Evolutionary conservation across 768 basidiomycete species (phyloP), one percentile per base, ranked within the genome.

Genomic region (Lyophyllum decastes): DNA sequence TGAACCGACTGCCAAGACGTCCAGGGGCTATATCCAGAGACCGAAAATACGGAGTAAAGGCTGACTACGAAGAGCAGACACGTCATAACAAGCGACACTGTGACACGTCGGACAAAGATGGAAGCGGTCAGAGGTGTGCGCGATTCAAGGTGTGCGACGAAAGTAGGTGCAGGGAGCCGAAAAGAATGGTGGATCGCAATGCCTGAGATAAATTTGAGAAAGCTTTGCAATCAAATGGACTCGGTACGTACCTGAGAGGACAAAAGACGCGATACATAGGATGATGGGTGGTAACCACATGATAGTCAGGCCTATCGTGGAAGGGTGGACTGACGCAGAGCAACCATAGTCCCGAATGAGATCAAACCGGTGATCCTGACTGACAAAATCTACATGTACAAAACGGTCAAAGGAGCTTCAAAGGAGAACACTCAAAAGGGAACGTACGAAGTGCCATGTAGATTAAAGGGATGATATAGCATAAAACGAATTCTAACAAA

Each of bases 311-410:
- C 77, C 75, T 10, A 77, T 65, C 1, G 70, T 65, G 2, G 82
- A 79, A 35, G 74, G 73, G 48, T 82, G 78, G 24, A 78, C 74
- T 2, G 79, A 75, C 10, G 79, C 78, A 16, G 69, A 67, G 62
- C 87, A 88, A 0, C 88, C 88, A 45, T 82, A 71, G 55, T 84
- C 79, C 68, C 82, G 74, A 21, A 78, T 70, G 56, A 90, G 78
- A 65, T 85, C 79, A 73, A 84, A 90, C 54, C 88, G 80, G 68
- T 83, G 81, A 54, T 83, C 82, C 65, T 88, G 85, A 25, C 79
- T 77, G 49, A 87, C 64, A 53, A 76, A 72, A 64, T 86, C 88
- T 89, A 0, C 21, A 34, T 43, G 24, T 34, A 5, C 30, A 10
- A 30, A 30, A 30, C 30, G 16, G 48, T 50, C 9, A 25, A 19